These are phyloP conservation scores for Strobilomyces dryophilus DNA, from an alignment of 768 basidiomycete genomes.

Conservation along the genomic window DNA sequence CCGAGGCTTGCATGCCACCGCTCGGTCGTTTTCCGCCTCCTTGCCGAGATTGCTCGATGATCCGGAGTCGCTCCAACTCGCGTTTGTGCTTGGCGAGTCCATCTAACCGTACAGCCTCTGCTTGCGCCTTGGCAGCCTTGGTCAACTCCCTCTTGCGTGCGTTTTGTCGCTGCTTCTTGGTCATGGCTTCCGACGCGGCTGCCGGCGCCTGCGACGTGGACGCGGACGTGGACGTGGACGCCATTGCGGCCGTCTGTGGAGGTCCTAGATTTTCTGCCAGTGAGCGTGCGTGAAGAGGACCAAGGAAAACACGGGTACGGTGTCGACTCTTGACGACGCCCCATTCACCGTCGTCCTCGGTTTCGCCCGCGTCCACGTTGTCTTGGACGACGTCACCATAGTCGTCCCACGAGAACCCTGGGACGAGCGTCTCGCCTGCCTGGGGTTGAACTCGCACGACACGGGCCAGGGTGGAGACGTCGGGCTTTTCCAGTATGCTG, in stretches of 20 bases:
- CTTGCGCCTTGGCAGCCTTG: conserved; percentile 54
- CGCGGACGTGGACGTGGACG: conserved; percentile 3
- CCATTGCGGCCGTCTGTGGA: conserved; percentile 7
- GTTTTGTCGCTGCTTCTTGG: conserved; percentile 71
- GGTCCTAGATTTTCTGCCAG: conserved; percentile 10
- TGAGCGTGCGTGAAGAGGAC: conserved; percentile 1
- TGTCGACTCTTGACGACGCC: conserved; percentile 62
- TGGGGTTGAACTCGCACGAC: conserved; percentile 65
- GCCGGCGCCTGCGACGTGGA: conserved; percentile 17
- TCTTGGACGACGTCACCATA: conserved; percentile 60
- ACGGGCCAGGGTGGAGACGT: conserved; percentile 51
- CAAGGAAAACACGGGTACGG: conserved; percentile 33
- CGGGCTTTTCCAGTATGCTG: conserved; percentile 63
- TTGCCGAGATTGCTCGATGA: conserved; percentile 40
- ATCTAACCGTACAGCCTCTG: conserved; percentile 48
- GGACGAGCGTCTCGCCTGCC: conserved; percentile 54
- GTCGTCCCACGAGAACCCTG: conserved; percentile 72
- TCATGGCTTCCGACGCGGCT: conserved; percentile 44
- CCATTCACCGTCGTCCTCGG: conserved; percentile 73
- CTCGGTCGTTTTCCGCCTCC: conserved; percentile 31
- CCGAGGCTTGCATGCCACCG: conserved; percentile 61
- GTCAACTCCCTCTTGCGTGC: conserved; percentile 51
- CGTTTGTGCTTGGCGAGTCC: conserved; percentile 55
- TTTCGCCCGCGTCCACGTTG: conserved; percentile 48
- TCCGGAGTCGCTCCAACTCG: conserved; percentile 51